Evolutionary conservation across 192 early-diverging fungal species (phyloP).

Genomic region (Umbelopsis sp.): DNA sequence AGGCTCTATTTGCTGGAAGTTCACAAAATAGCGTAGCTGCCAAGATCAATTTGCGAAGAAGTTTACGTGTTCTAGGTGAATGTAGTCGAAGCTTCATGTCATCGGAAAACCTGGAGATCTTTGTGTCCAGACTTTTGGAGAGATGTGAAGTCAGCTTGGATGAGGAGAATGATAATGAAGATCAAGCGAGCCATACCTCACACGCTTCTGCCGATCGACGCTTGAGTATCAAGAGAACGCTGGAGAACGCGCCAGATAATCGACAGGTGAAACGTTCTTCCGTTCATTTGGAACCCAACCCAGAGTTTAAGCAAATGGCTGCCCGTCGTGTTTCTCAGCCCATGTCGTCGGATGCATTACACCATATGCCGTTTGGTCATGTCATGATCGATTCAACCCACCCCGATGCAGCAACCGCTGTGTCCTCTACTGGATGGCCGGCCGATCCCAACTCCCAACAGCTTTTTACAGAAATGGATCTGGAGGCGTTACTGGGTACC

Average conservation of each 20-base stretch:
- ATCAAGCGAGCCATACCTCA: neutral
- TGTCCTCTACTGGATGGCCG: neutral
- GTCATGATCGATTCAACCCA: neutral
- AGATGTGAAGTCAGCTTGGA: slow-evolving; percentile 14
- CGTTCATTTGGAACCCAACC: slow-evolving; percentile 14
- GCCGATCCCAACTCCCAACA: neutral
- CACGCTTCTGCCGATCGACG: neutral
- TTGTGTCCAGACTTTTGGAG: slow-evolving; percentile 11
- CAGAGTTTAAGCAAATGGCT: slow-evolving; percentile 10
- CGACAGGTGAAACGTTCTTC: neutral
- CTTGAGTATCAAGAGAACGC: slow-evolving; percentile 3
- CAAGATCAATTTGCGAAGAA: slow-evolving; percentile 15
- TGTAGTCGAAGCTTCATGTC: slow-evolving; percentile 21
- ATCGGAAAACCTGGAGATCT: slow-evolving; percentile 12
- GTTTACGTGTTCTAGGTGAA: slow-evolving; percentile 17
- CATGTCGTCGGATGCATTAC: neutral
- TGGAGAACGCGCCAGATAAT: neutral
- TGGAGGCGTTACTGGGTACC: neutral
- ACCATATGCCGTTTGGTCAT: neutral
- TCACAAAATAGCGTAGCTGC: slow-evolving; percentile 14
- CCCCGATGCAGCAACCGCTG: neutral
- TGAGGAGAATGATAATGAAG: neutral
- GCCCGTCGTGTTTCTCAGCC: neutral
- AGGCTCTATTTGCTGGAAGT: neutral
- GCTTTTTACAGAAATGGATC: neutral